Conservation (phyloP, 1,284 basidiomycete species). For the Tilletia horrida region DNA sequence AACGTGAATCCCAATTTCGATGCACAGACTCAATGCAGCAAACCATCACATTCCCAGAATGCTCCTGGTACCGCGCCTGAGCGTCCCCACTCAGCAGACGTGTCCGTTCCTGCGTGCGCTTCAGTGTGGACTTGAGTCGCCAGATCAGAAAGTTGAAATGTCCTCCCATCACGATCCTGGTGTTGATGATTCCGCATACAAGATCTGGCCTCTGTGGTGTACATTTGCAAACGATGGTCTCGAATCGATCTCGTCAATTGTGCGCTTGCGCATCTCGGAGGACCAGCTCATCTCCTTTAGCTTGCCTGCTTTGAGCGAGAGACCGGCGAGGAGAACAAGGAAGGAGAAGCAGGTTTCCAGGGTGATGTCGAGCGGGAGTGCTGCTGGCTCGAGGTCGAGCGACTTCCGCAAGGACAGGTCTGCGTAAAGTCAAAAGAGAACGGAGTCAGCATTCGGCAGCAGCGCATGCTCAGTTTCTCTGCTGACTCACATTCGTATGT, state of each 20-base stretch:
- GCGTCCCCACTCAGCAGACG: no score
- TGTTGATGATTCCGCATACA: slow-evolving; percentile 20
- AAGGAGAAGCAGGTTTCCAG: slow-evolving; percentile 17
- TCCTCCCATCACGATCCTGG: no score
- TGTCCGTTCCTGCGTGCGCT: no score
- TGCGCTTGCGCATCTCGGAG: slow-evolving; percentile 21
- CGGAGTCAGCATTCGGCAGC: neutral
- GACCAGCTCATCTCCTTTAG: slow-evolving; percentile 25
- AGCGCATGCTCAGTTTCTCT: neutral
- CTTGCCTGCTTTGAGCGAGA: slow-evolving; percentile 20
- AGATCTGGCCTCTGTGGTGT: slow-evolving; percentile 23
- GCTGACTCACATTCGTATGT: slow-evolving; percentile 25
- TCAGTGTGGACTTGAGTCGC: neutral
- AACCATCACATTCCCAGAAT: no score
- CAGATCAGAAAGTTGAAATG: neutral
- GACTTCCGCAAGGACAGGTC: slow-evolving; percentile 27
- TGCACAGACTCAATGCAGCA: no score
- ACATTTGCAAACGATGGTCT: slow-evolving; percentile 26
- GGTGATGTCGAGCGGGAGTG: slow-evolving; percentile 22
- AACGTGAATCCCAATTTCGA: no score
- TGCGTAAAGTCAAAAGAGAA: neutral
- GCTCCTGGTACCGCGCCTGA: no score
- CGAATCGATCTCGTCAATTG: slow-evolving; percentile 23
- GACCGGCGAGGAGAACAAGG: slow-evolving; percentile 24
- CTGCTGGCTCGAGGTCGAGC: slow-evolving; percentile 21